Evolutionary conservation across 768 basidiomycete species (phyloP).

Genomic region (Kwoniella dejecticola): DNA sequence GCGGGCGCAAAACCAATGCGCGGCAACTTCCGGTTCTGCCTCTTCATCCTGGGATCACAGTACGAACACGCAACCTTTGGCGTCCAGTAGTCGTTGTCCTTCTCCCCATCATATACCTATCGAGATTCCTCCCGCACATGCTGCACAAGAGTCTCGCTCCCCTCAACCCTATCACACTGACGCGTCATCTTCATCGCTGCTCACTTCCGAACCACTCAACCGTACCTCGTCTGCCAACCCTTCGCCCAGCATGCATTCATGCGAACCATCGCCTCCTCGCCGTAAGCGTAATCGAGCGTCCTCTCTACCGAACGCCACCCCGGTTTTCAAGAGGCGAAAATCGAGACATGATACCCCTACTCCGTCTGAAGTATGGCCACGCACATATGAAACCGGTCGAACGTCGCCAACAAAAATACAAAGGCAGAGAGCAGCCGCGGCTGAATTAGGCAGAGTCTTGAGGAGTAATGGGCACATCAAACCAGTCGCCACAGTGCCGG

Average conservation of each 20-base stretch:
- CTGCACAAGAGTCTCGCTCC: neutral
- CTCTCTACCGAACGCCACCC: slow-evolving; percentile 30
- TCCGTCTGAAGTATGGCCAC: slow-evolving; percentile 28
- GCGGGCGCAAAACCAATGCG: slow-evolving; percentile 8
- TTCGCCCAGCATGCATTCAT: slow-evolving; percentile 11
- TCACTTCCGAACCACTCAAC: slow-evolving; percentile 44
- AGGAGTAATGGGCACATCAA: slow-evolving; percentile 9
- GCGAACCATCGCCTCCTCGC: slow-evolving; percentile 6
- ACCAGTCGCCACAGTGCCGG: neutral
- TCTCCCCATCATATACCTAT: slow-evolving; percentile 18
- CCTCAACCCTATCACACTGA: slow-evolving; percentile 5
- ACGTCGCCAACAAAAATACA: slow-evolving; percentile 19
- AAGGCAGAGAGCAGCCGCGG: slow-evolving; percentile 26
- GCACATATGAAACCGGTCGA: slow-evolving; percentile 15
- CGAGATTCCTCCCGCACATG: neutral
- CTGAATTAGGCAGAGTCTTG: slow-evolving; percentile 21
- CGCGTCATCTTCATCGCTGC: slow-evolving; percentile 28
- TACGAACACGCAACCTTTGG: slow-evolving; percentile 25
- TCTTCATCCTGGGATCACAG: slow-evolving; percentile 5
- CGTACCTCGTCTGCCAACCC: slow-evolving; percentile 24
- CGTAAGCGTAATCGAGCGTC: slow-evolving; percentile 28
- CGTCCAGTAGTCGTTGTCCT: slow-evolving; percentile 23
- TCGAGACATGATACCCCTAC: slow-evolving; percentile 23
- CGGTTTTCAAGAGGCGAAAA: slow-evolving; percentile 32
- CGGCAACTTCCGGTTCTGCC: neutral